Conservation (phyloP, 176 grass and related monocot genomes). For the Cocos nucifera region DNA sequence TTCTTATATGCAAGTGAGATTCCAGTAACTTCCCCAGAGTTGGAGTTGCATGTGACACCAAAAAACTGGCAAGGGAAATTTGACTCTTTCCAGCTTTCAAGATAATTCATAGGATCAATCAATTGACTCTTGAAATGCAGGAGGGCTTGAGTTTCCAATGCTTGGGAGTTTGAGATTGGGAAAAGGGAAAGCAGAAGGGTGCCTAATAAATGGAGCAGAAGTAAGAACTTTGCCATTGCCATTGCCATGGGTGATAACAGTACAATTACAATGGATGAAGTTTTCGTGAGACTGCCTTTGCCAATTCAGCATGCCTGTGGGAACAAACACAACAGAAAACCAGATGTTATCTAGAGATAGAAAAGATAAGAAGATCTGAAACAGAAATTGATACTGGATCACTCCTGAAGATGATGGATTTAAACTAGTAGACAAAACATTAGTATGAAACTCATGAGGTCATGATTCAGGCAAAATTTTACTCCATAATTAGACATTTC, state of each 20-base stretch:
- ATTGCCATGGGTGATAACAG: conserved; percentile 18
- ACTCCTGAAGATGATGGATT: neutral
- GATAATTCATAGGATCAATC: conserved; percentile 51
- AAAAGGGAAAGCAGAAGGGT: conserved; percentile 26
- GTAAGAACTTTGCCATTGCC: conserved; percentile 26
- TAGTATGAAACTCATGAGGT: no score
- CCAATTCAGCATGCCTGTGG: conserved; percentile 20
- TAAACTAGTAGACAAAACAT: no score
- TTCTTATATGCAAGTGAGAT: conserved; percentile 46
- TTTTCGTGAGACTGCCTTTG: conserved; percentile 11
- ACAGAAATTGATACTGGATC: neutral
- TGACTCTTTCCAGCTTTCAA: conserved; percentile 47
- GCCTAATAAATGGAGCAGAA: conserved; percentile 27
- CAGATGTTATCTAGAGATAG: neutral
- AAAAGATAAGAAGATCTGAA: neutral
- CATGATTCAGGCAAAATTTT: no score
- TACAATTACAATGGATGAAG: conserved; percentile 16
- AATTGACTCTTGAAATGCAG: conserved; percentile 57
- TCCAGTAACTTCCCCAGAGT: conserved; percentile 25
- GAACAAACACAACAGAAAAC: conserved; percentile 10
- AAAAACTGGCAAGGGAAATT: conserved; percentile 44
- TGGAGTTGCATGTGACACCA: conserved; percentile 40
- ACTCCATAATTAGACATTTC: no score
- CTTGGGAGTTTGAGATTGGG: conserved; percentile 29
- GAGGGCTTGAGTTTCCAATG: conserved; percentile 37